Evolutionary conservation across 2,329 filamentous ascomycete genomes (phyloP), one percentile per base, ranked within the genome.

Genomic region (Alternaria sp.): DNA sequence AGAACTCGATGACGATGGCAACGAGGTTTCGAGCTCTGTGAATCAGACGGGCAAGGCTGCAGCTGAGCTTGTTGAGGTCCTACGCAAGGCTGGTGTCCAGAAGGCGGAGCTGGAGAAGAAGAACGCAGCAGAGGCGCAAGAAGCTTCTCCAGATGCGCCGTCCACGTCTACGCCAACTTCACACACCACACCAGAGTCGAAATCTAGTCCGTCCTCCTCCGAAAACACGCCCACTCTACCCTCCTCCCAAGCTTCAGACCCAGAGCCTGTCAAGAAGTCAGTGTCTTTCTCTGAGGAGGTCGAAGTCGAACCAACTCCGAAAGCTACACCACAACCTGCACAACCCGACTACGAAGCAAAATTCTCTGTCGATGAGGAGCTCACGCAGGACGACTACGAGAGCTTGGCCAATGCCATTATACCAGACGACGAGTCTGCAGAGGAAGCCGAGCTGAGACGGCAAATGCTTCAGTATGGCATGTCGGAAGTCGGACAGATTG

Each of bases 391-490:
- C 57, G 76, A 83, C 37, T 41, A 41, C 10, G 71, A 79, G 14
- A 64, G 81, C 4, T 71, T 76, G 6, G 71, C 77, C 1, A 74
- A 83, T 7, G 84, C 89, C 1, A 82, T 93, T 12, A 86, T 92
- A 14, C 91, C 93, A 2, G 86, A 90, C 1, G 87, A 92, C 55
- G 96, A 99, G 72, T 88, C 90, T 0, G 84, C 87, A 12, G 94
- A 97, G 68, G 95, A 97, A 66, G 92, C 93, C 5, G 87, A 87
- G 30, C 80, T 97, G 23, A 90, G 96, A 6, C 88, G 90, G 61
- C 90, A 97, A 74, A 98, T 99, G 94, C 85, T 98, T 8, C 87
- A 92, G 66, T 99, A 98, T 76, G 90, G 92, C 65, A 83, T 97
- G 80, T 90, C 91, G 47, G 95, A 98, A 78, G 90, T 99, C 61